Conservation (phyloP, 2,329 filamentous ascomycete species). For the Penicillium brevicompactum region DNA sequence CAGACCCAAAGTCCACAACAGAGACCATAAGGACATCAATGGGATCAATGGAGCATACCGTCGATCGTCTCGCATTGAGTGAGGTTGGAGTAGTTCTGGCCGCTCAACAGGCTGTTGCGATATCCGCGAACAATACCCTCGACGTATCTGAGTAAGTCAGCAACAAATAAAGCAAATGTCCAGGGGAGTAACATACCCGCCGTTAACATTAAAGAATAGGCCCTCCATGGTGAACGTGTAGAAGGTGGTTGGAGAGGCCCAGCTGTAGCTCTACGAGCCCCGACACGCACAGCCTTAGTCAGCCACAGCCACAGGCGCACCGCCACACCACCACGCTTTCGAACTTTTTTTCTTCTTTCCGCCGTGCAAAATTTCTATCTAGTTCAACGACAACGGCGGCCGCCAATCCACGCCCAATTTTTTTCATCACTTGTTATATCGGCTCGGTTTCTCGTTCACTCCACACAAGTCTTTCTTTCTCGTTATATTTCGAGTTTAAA, state of each 20-base stretch:
- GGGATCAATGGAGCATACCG: slow-evolving; percentile 54
- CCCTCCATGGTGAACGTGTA: slow-evolving; percentile 70
- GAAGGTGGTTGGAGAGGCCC: slow-evolving; percentile 20
- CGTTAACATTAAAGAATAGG: slow-evolving; percentile 91
- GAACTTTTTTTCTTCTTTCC: slow-evolving; percentile 36
- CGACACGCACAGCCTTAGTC: slow-evolving; percentile 31
- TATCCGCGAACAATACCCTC: slow-evolving; percentile 98
- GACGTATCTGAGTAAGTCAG: slow-evolving; percentile 69
- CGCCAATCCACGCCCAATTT: slow-evolving; percentile 31
- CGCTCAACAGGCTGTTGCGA: slow-evolving; percentile 86
- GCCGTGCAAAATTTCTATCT: slow-evolving; percentile 40
- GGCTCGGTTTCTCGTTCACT: slow-evolving; percentile 20
- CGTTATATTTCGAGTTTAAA: slow-evolving; percentile 24
- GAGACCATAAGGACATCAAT: not conserved
- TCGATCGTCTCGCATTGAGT: slow-evolving; percentile 98
- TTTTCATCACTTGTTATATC: slow-evolving; percentile 20
- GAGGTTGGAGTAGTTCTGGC: slow-evolving; percentile 90
- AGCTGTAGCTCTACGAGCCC: slow-evolving; percentile 23
- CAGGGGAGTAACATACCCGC: slow-evolving; percentile 65
- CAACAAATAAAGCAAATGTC: not conserved
- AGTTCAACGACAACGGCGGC: slow-evolving; percentile 37
- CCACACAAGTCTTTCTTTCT: slow-evolving; percentile 13
- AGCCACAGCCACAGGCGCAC: slow-evolving; percentile 27
- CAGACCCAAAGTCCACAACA: slow-evolving; percentile 1
- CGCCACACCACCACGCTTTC: slow-evolving; percentile 31